Conservation (phyloP, 1,284 basidiomycete species). For the Pascua guehoae region DNA sequence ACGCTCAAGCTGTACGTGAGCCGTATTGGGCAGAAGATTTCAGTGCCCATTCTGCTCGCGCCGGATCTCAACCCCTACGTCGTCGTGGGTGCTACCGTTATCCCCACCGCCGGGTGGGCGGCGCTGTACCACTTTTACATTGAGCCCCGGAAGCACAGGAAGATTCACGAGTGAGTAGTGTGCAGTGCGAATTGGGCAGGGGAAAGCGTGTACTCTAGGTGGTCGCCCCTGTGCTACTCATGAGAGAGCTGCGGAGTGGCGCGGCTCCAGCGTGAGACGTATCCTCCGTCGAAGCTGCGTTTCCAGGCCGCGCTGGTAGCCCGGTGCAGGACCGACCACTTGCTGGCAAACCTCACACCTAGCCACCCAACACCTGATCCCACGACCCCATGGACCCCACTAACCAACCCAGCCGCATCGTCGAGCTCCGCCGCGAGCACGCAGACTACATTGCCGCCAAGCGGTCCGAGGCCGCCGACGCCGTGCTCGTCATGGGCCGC, state of each 20-base stretch:
- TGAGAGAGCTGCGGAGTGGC: too few relatives aligned
- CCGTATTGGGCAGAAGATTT: slow-evolving; percentile 56
- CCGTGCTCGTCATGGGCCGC: slow-evolving; percentile 50
- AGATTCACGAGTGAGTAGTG: slow-evolving; percentile 53
- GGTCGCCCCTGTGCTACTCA: too few relatives aligned
- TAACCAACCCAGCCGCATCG: slow-evolving; percentile 39
- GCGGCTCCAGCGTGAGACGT: too few relatives aligned
- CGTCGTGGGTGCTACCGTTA: slow-evolving; percentile 53
- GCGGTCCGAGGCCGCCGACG: slow-evolving; percentile 59
- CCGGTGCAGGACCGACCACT: too few relatives aligned
- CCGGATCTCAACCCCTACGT: slow-evolving; percentile 53
- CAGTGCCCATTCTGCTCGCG: slow-evolving; percentile 58
- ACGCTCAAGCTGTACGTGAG: slow-evolving; percentile 27
- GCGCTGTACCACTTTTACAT: slow-evolving; percentile 60
- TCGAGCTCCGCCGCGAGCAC: slow-evolving; percentile 59
- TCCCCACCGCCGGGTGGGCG: slow-evolving; percentile 57
- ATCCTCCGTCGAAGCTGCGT: too few relatives aligned
- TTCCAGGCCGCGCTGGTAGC: too few relatives aligned
- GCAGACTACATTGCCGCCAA: slow-evolving; percentile 60
- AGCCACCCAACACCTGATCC: too few relatives aligned
- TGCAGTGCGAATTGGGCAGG: background rate
- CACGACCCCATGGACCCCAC: background rate
- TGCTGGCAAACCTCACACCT: too few relatives aligned
- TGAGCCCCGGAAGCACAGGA: slow-evolving; percentile 55
- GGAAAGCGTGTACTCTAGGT: slow-evolving; percentile 1